A percentile compares a stretch with the other conserved stretches of the same genome.
These are phyloP conservation scores for Daldinia vernicosa DNA, from an alignment of 495 filamentous ascomycete genomes.

Conservation along the genomic window DNA sequence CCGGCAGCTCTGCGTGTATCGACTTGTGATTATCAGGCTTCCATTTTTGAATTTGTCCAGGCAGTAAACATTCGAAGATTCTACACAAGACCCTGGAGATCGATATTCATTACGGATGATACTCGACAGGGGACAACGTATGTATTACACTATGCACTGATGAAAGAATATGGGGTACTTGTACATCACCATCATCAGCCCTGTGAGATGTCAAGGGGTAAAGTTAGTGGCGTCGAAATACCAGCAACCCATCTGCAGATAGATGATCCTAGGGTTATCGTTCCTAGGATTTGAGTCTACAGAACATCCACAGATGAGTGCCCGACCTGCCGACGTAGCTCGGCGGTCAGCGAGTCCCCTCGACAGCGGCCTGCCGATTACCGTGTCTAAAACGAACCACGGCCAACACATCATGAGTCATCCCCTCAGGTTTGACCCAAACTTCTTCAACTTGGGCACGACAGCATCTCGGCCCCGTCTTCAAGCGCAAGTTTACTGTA, in stretches of 20 bases:
- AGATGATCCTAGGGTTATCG: not conserved
- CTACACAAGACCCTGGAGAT: slow-evolving; percentile 17
- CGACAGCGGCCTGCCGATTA: slow-evolving; percentile 10
- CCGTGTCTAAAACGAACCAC: slow-evolving; percentile 18
- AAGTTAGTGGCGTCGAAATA: slow-evolving; percentile 27
- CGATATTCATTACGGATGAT: slow-evolving; percentile 23
- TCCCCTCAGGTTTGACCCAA: slow-evolving; percentile 24
- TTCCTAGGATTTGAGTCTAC: slow-evolving; percentile 13
- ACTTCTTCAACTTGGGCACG: slow-evolving; percentile 17
- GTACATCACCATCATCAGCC: slow-evolving; percentile 32
- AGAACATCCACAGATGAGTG: not conserved
- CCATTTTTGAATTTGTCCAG: slow-evolving; percentile 14
- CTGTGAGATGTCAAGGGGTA: slow-evolving; percentile 26
- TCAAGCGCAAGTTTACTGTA: slow-evolving; percentile 3
- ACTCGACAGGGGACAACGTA: slow-evolving; percentile 26
- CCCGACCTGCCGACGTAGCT: not conserved
- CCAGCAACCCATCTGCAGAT: slow-evolving; percentile 7
- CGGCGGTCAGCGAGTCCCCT: slow-evolving; percentile 8
- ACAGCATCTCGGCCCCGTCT: slow-evolving; percentile 23
- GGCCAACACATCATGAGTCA: slow-evolving; percentile 41
- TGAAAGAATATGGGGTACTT: slow-evolving; percentile 29
- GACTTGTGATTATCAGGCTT: slow-evolving; percentile 5
- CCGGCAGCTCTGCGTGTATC: not conserved
- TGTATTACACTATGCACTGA: not conserved
- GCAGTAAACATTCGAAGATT: slow-evolving; percentile 30